These are phyloP conservation scores for Starmera amethionina DNA, from an alignment of 805 yeast species.

Conservation along the genomic window DNA sequence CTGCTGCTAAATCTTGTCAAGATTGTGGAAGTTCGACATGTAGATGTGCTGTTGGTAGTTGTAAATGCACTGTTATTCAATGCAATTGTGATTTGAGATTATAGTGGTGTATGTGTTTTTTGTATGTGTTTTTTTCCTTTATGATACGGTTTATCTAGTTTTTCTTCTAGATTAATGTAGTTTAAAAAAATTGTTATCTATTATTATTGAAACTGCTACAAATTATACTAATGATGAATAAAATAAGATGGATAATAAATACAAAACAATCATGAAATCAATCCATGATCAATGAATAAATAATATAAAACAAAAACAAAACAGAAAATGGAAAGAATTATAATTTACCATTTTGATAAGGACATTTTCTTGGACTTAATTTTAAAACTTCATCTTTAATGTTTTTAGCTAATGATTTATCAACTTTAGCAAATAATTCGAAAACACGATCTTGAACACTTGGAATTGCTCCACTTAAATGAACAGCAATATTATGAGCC, in stretches of 20 bases:
- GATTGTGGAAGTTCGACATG: constrained; percentile 17
- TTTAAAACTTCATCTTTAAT: constrained; percentile 55
- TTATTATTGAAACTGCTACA: neutral
- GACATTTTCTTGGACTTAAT: constrained; percentile 19
- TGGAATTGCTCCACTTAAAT: constrained; percentile 58
- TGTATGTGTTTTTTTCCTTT: neutral
- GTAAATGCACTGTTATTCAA: constrained; percentile 15
- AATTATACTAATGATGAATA: no score
- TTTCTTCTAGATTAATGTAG: neutral
- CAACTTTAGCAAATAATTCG: constrained; percentile 67
- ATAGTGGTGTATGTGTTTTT: constrained; percentile 1
- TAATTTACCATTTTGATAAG: neutral
- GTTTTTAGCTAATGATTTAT: constrained; percentile 53
- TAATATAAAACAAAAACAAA: neutral
- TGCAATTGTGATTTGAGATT: constrained; percentile 17
- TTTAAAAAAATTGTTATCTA: neutral
- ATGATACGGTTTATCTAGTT: neutral
- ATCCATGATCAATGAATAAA: neutral
- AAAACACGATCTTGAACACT: constrained; percentile 71
- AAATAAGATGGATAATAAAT: no score
- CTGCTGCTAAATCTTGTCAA: constrained; percentile 15
- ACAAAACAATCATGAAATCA: no score
- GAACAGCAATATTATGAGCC: constrained; percentile 77
- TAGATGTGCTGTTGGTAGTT: constrained; percentile 16
- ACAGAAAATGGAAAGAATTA: neutral